A percentile compares a stretch with the other conserved stretches of the same genome.
Evolutionary conservation across 2,329 filamentous ascomycete genomes (phyloP).

Genomic region (Alternaria arbusti): DNA sequence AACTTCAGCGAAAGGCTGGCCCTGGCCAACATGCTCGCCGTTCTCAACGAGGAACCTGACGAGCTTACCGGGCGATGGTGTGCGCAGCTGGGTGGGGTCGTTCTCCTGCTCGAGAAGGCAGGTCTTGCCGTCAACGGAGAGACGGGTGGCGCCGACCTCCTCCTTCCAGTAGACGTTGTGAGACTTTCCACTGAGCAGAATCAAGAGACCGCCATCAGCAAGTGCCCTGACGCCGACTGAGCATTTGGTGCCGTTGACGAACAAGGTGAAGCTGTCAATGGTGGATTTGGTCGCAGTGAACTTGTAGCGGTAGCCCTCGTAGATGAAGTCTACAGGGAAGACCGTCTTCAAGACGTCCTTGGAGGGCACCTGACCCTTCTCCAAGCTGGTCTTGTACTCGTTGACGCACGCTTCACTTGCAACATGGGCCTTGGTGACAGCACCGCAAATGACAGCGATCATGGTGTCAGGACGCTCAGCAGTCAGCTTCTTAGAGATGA

Average conservation of each 20-base stretch:
- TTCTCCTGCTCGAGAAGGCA: slow-evolving; percentile 98
- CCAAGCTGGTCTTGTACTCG: slow-evolving; percentile 86
- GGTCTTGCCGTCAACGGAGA: slow-evolving; percentile 98
- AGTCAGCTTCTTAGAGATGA: slow-evolving; percentile 96
- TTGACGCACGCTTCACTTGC: slow-evolving; percentile 88
- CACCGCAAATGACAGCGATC: slow-evolving; percentile 93
- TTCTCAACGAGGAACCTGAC: slow-evolving; percentile 98
- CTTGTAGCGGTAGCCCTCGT: slow-evolving; percentile 95
- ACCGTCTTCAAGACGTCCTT: slow-evolving; percentile 98
- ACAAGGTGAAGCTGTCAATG: slow-evolving; percentile 92
- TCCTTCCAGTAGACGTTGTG: slow-evolving; percentile 99
- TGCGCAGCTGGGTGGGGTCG: slow-evolving; percentile 94
- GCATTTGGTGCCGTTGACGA: slow-evolving; percentile 98
- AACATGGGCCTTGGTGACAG: slow-evolving; percentile 91
- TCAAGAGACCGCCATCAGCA: slow-evolving; percentile 89
- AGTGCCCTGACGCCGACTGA: slow-evolving; percentile 90
- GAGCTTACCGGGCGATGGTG: slow-evolving; percentile 94
- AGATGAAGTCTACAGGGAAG: slow-evolving; percentile 98
- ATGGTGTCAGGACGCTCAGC: slow-evolving; percentile 93
- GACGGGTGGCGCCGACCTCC: slow-evolving; percentile 90
- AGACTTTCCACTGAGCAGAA: slow-evolving; percentile 88
- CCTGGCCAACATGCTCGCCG: slow-evolving; percentile 88
- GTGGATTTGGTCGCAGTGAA: slow-evolving; percentile 96
- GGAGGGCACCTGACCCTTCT: slow-evolving; percentile 96
- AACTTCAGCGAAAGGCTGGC: slow-evolving; percentile 93